A percentile compares a stretch with the other conserved stretches of the same genome.
phyloP scores from a whole-genome alignment of 176 grass and related monocot species.

The Triticum timopheevii region DNA sequence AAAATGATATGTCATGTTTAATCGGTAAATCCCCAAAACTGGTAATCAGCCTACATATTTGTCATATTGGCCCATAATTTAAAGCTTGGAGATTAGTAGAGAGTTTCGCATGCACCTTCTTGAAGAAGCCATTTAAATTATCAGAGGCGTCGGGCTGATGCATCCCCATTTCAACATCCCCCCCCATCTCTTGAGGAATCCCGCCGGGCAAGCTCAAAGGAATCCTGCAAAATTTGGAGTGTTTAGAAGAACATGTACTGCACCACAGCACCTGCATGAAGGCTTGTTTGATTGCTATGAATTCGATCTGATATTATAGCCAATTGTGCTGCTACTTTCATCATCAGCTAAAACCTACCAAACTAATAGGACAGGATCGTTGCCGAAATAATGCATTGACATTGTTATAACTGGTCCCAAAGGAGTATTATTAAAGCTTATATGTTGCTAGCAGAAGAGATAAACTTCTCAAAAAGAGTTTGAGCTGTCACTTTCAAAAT shows the following conservation, averaged over 20 bases:
- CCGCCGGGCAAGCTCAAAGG: constrained; percentile 64
- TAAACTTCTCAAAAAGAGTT: too few relatives aligned
- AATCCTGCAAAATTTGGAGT: constrained; percentile 57
- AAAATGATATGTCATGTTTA: too few relatives aligned
- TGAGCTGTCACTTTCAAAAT: too few relatives aligned
- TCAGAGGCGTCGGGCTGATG: constrained; percentile 59
- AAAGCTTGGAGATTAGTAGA: background rate
- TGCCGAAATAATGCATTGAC: background rate
- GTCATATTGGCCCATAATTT: too few relatives aligned
- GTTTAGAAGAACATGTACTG: background rate
- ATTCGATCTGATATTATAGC: too few relatives aligned
- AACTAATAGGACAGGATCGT: background rate
- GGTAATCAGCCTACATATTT: too few relatives aligned
- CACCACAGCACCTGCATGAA: background rate
- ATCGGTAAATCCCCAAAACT: too few relatives aligned
- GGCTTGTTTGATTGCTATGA: too few relatives aligned
- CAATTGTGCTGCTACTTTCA: background rate
- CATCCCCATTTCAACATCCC: constrained; percentile 80
- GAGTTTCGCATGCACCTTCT: constrained; percentile 50
- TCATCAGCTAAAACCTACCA: background rate
- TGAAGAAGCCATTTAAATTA: constrained; percentile 79
- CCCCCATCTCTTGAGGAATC: constrained; percentile 51
- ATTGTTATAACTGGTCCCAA: background rate
- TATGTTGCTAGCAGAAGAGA: too few relatives aligned
- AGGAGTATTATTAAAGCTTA: too few relatives aligned